A percentile compares a stretch with the other conserved stretches of the same genome.
Conservation (phyloP, 2,329 filamentous ascomycete genomes). For the Trichoderma guizhouense region DNA sequence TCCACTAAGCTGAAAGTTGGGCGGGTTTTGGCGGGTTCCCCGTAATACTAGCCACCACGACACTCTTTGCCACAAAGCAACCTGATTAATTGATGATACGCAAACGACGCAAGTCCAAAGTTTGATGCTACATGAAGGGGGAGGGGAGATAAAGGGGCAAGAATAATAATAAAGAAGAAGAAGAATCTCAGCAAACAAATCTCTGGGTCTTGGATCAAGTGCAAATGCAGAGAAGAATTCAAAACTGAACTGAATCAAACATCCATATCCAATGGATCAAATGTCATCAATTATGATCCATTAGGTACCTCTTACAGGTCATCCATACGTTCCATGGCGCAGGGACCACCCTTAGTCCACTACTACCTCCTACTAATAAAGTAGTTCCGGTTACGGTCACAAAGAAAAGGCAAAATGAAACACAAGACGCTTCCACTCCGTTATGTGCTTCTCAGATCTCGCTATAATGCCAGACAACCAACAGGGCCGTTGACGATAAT, state of each 20-base stretch:
- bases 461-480: neutral
- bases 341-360: neutral
- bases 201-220: neutral
- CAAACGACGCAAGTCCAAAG: constrained; percentile 13
- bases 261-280: neutral
- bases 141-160: neutral
- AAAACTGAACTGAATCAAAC: neutral
- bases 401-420: neutral
- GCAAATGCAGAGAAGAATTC: neutral
- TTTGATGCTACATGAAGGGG: neutral
- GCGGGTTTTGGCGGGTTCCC: constrained; percentile 14
- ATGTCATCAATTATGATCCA: neutral
- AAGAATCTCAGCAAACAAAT: neutral
- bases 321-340: neutral
- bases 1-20: constrained; percentile 15
- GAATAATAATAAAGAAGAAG: neutral
- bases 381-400: neutral
- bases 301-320: neutral
- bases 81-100: neutral
- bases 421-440: neutral
- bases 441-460: neutral
- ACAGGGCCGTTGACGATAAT: constrained; percentile 6
- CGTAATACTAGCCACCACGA: constrained; percentile 9
- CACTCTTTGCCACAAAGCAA: constrained; percentile 4
- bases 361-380: neutral